phyloP scores from a whole-genome alignment of 192 early-diverging fungal genomes.

The Coemansia furcata region DNA sequence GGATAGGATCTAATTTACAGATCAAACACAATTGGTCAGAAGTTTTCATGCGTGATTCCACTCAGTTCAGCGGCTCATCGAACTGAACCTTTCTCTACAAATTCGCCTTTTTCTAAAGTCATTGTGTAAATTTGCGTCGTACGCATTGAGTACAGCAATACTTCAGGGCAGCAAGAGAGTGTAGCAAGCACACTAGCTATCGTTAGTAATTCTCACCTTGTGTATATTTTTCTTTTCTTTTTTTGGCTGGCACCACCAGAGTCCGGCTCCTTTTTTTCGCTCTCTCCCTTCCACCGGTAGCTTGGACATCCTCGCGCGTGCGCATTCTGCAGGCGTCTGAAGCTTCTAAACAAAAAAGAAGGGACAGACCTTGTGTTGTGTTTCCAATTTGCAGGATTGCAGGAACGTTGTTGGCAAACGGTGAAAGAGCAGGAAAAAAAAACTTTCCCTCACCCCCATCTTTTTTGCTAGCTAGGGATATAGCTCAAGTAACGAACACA shows the following conservation, averaged over 20 bases:
- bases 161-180: neutral
- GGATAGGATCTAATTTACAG: neutral
- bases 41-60: neutral
- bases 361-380: neutral
- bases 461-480: neutral
- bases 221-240: neutral
- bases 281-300: neutral
- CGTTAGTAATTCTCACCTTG: neutral
- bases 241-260: neutral
- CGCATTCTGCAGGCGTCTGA: neutral
- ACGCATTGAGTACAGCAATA: neutral
- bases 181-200: neutral
- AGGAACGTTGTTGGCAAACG: neutral
- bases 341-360: neutral
- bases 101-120: neutral
- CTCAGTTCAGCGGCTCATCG: neutral
- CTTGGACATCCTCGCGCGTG: neutral
- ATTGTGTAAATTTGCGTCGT: neutral
- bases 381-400: constrained; percentile 6
- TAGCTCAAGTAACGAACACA: neutral
- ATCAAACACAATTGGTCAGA: neutral
- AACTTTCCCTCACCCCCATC: neutral
- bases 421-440: neutral
- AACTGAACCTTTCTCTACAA: neutral
- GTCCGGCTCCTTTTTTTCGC: neutral